Conservation (phyloP, 2,329 filamentous ascomycete genomes). For the Colletotrichum sp. region DNA sequence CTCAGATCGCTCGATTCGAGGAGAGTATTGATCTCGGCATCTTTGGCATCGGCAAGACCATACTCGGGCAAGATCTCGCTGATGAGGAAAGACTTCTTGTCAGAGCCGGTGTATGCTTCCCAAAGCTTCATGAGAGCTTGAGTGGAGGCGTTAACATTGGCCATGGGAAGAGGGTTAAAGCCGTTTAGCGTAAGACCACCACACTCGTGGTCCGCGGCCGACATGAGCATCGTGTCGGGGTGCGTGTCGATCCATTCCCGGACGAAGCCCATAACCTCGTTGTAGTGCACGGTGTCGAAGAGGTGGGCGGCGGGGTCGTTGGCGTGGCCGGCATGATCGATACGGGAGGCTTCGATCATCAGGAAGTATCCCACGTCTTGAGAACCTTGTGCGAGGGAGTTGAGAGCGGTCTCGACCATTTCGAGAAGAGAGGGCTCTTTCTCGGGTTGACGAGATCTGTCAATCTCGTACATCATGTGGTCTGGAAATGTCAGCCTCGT, state of each 20-base stretch:
- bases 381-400: slow-evolving; percentile 34
- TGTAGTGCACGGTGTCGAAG: slow-evolving; percentile 44
- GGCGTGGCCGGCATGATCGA: slow-evolving; percentile 48
- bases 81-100: slow-evolving; percentile 32
- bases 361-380: slow-evolving; percentile 42
- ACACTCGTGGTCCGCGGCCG: slow-evolving; percentile 45
- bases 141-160: slow-evolving; percentile 31
- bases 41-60: slow-evolving; percentile 33
- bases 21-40: slow-evolving; percentile 31
- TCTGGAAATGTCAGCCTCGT: not conserved
- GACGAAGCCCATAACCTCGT: slow-evolving; percentile 40
- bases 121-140: slow-evolving; percentile 33
- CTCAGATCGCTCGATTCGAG: slow-evolving; percentile 28
- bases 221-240: slow-evolving; percentile 40
- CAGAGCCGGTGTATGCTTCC: slow-evolving; percentile 31
- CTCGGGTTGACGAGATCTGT: slow-evolving; percentile 30
- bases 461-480: slow-evolving; percentile 38
- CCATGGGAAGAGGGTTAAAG: slow-evolving; percentile 37
- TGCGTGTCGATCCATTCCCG: slow-evolving; percentile 44
- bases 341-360: slow-evolving; percentile 42
- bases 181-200: slow-evolving; percentile 43
- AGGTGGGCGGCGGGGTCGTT: slow-evolving; percentile 61
- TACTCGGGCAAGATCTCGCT: slow-evolving; percentile 33
- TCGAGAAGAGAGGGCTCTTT: slow-evolving; percentile 44
- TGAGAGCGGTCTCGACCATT: slow-evolving; percentile 42